Evolutionary conservation across 1,284 basidiomycete species (phyloP).

Genomic region (Trametes versicolor): DNA sequence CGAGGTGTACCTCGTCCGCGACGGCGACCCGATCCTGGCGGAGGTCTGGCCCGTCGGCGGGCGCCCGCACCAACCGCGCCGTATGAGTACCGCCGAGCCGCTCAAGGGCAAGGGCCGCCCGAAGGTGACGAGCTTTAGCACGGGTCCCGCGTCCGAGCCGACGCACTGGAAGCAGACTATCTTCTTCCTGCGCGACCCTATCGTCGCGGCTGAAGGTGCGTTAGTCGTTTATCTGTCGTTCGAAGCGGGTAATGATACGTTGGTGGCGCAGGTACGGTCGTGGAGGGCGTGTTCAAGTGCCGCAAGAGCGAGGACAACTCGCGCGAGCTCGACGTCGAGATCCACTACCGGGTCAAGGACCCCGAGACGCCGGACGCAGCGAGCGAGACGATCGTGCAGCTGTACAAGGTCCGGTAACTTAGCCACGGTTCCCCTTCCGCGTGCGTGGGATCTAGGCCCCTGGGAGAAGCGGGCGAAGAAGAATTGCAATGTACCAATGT

Average conservation of each 20-base stretch:
- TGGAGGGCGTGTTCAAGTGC: conserved; percentile 86
- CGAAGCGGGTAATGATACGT: neutral
- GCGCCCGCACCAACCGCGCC: conserved; percentile 61
- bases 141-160: conserved; percentile 85
- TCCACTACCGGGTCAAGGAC: conserved; percentile 78
- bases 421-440: neutral
- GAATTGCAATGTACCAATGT: conserved; percentile 9
- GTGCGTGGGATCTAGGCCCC: neutral
- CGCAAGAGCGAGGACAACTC: conserved; percentile 85
- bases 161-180: conserved; percentile 99
- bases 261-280: conserved; percentile 66
- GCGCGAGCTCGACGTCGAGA: conserved; percentile 91
- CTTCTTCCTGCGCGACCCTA: conserved; percentile 87
- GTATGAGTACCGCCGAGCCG: conserved; percentile 48
- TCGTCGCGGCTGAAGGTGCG: conserved; percentile 77
- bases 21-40: conserved; percentile 70
- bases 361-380: conserved; percentile 40
- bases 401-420: conserved; percentile 76
- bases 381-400: conserved; percentile 68
- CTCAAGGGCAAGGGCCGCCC: conserved; percentile 53
- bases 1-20: conserved; percentile 61
- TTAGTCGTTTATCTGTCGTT: neutral
- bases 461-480: neutral
- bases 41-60: conserved; percentile 82
- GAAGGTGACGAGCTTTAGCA: conserved; percentile 86